A percentile compares a stretch with the other conserved stretches of the same genome.
Conservation (phyloP, 2,329 filamentous ascomycete species). For the Mariannaea elegans region DNA sequence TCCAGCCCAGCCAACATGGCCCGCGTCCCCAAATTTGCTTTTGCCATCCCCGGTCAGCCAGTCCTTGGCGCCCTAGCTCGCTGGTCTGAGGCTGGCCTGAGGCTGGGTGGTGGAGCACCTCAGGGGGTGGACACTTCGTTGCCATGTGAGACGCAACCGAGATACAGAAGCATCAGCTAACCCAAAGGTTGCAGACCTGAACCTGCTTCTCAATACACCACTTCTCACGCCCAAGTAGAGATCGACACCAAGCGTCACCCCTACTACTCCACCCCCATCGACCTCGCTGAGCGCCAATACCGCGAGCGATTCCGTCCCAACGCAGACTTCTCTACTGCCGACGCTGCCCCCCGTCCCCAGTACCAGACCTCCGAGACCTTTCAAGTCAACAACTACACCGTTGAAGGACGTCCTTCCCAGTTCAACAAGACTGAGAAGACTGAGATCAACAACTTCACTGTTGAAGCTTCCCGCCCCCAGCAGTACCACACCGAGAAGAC, state of each 20-base stretch:
- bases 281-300: constrained; percentile 73
- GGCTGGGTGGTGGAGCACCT: constrained; percentile 34
- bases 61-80: constrained; percentile 27
- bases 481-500: constrained; percentile 22
- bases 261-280: constrained; percentile 62
- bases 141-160: constrained; percentile 45
- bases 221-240: constrained; percentile 69
- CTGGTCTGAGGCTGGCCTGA: constrained; percentile 39
- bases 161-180: constrained; percentile 43
- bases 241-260: constrained; percentile 63
- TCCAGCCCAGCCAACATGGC: constrained; percentile 33
- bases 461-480: constrained; percentile 15
- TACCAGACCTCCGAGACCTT: constrained; percentile 40
- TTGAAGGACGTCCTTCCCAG: constrained; percentile 37
- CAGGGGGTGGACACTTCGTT: constrained; percentile 39
- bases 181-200: constrained; percentile 45
- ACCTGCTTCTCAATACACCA: constrained; percentile 60
- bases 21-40: constrained; percentile 39
- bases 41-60: constrained; percentile 32
- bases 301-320: constrained; percentile 67
- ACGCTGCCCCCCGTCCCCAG: constrained; percentile 46
- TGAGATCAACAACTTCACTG: constrained; percentile 22
- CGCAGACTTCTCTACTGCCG: constrained; percentile 51
- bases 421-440: constrained; percentile 29
- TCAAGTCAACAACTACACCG: constrained; percentile 42